phyloP scores from a whole-genome alignment of 2,329 filamentous ascomycete genomes.

The Aspergillus sp. region DNA sequence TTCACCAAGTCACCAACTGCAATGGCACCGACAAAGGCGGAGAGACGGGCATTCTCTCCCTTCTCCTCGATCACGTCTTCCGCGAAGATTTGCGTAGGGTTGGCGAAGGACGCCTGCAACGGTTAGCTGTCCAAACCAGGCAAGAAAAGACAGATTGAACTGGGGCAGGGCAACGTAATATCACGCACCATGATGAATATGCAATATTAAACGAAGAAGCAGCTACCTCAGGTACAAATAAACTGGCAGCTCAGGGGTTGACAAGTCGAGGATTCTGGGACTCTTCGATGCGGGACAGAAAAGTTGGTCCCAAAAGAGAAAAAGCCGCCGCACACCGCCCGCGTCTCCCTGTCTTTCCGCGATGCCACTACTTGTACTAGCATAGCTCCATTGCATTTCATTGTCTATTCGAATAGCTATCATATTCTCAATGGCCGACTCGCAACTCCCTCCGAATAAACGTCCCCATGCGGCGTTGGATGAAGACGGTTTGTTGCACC shows the following conservation, averaged over 20 bases:
- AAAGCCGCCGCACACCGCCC: background rate
- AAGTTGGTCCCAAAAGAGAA: conserved; percentile 13
- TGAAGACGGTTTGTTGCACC: background rate
- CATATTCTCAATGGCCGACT: conserved; percentile 21
- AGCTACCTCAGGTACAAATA: conserved; percentile 9
- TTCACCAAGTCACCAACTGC: conserved; percentile 96
- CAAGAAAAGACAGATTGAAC: background rate
- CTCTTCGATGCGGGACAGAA: conserved; percentile 19
- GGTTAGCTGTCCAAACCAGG: conserved; percentile 6
- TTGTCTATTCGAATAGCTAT: conserved; percentile 2
- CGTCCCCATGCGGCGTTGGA: conserved; percentile 9
- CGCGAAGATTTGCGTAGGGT: conserved; percentile 95
- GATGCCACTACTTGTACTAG: conserved; percentile 11
- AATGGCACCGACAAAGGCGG: conserved; percentile 97
- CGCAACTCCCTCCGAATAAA: conserved; percentile 9
- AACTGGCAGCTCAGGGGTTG: conserved; percentile 15
- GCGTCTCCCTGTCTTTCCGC: conserved; percentile 1
- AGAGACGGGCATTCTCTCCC: conserved; percentile 96
- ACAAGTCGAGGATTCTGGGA: conserved; percentile 2
- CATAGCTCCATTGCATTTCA: conserved; percentile 9
- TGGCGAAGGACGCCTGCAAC: conserved; percentile 42
- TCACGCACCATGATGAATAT: conserved; percentile 25
- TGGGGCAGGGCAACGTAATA: conserved; percentile 1
- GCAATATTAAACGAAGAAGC: conserved; percentile 7
- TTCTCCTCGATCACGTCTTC: conserved; percentile 97